Percentiles rank a stretch among this genome's conserved stretches.
Evolutionary conservation across 345 rosid genomes (phyloP).

Genomic region (Lumnitzera racemosa): DNA sequence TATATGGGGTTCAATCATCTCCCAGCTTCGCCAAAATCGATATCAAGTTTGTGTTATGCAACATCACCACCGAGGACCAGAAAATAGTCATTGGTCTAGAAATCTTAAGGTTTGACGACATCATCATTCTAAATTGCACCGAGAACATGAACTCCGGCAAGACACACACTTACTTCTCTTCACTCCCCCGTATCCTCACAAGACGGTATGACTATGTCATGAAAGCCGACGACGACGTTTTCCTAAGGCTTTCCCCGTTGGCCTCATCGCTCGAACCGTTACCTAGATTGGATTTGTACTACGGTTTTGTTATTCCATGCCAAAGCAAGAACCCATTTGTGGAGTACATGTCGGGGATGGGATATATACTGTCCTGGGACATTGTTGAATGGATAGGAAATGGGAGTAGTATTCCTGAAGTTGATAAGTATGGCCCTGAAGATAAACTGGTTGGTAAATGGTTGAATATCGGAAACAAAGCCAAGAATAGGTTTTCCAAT

Average conservation of each 20-base stretch:
- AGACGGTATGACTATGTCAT: conserved; percentile 24
- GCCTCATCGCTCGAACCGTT: conserved; percentile 17
- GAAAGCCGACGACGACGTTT: conserved; percentile 37
- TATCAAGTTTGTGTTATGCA: conserved; percentile 31
- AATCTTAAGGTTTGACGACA: conserved; percentile 25
- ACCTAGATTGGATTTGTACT: conserved; percentile 27
- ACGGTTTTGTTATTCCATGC: conserved; percentile 37
- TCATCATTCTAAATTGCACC: conserved; percentile 31
- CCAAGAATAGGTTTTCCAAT: conserved; percentile 18
- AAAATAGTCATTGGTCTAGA: conserved; percentile 17
- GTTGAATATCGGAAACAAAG: conserved; percentile 31
- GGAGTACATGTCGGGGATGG: conserved; percentile 43
- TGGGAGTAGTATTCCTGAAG: conserved; percentile 16
- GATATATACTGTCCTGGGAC: conserved; percentile 35
- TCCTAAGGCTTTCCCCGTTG: conserved; percentile 17
- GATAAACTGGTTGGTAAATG: conserved; percentile 38
- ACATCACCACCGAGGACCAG: conserved; percentile 22
- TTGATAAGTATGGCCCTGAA: conserved; percentile 25
- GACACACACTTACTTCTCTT: conserved; percentile 36
- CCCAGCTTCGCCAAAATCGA: conserved; percentile 15
- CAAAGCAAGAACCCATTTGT: conserved; percentile 22
- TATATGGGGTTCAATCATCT: conserved; percentile 24
- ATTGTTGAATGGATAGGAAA: conserved; percentile 32
- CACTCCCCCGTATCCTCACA: conserved; percentile 18
- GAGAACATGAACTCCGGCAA: conserved; percentile 43